Base-by-base conservation (phyloP, 495 filamentous ascomycete species). In the Pyrenula massariospora region DNA sequence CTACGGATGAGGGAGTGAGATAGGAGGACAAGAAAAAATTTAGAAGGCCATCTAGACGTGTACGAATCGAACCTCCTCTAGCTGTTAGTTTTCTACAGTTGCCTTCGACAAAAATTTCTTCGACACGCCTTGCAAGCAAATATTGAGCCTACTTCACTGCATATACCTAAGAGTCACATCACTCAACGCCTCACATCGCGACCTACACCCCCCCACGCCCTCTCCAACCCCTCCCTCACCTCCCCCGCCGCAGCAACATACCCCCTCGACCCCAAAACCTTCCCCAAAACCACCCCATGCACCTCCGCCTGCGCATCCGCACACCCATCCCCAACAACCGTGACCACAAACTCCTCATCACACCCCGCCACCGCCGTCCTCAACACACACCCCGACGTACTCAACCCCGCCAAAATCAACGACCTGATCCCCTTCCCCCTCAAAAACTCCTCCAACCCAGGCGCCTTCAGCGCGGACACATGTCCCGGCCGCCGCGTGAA, bases 381-480 rank as follows among this genome's bases (percentile, higher is more conserved):
- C 61, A 67, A 21, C 1, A 68, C 64, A 50, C 61, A 65, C 3
- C 67, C 67, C 1, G 59, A 63, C 19, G 66, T 68, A 52, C 59
- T 64, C 55, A 68, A 53, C 2, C 67, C 67, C 15, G 60, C 57
- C 23, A 68, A 57, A 23, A 68, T 55, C 25, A 70, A 48, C 2
- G 54, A 60, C 49, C 60, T 63, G 24, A 70, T 63, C 0, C 59
- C 65, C 47, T 63, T 62, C 59, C 63, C 51, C 10, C 52, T 11
- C 31, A 70, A 52, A 47, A 59, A 61, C 12, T 65, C 67, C 19
- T 60, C 55, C 42, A 65, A 54, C 2, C 67, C 67, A 10, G 47
- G 56, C 49, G 66, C 62, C 50, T 64, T 68, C 11, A 70, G 58
- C n/a, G 59, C 66, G 24, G 67, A 70, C 2, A 66, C 59, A 31